Conservation (phyloP, 1,284 basidiomycete genomes). For the Meira nashicola region DNA sequence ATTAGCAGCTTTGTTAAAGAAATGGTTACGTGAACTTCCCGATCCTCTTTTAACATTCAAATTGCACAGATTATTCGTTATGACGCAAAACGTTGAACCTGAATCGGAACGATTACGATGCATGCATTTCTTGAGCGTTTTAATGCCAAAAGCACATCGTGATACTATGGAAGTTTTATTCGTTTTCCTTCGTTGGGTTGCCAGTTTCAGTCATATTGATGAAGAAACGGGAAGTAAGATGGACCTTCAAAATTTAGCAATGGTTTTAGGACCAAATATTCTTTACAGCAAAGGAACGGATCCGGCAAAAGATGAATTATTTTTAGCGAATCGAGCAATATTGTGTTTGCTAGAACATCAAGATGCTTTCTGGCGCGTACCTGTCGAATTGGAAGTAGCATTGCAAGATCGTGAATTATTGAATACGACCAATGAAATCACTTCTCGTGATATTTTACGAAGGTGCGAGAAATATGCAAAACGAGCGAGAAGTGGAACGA, state of each 20-base stretch:
- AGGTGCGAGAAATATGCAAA: slow-evolving; percentile 45
- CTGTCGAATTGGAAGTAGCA: slow-evolving; percentile 41
- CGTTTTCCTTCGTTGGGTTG: slow-evolving; percentile 98
- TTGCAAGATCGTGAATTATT: slow-evolving; percentile 48
- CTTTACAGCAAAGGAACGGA: slow-evolving; percentile 79
- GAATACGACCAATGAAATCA: slow-evolving; percentile 38
- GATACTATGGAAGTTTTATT: slow-evolving; percentile 97
- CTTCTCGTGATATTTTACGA: slow-evolving; percentile 43
- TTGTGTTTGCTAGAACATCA: slow-evolving; percentile 75
- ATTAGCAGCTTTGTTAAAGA: slow-evolving; percentile 90
- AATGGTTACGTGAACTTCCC: slow-evolving; percentile 91
- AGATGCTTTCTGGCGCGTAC: slow-evolving; percentile 67
- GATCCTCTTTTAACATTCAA: slow-evolving; percentile 94
- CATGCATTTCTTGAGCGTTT: slow-evolving; percentile 77
- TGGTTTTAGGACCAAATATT: slow-evolving; percentile 94
- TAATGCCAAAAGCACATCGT: slow-evolving; percentile 86
- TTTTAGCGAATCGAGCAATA: slow-evolving; percentile 68
- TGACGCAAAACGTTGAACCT: slow-evolving; percentile 71
- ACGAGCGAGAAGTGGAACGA: slow-evolving; percentile 13
- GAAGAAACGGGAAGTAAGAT: slow-evolving; percentile 98
- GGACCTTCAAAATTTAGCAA: slow-evolving; percentile 94
- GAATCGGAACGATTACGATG: slow-evolving; percentile 75
- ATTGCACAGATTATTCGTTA: slow-evolving; percentile 80
- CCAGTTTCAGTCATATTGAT: slow-evolving; percentile 95
- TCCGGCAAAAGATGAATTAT: slow-evolving; percentile 85